These are phyloP conservation scores for Wallacemonas sp. DNA, from an alignment of 208 protist genomes.

Conservation along the genomic window DNA sequence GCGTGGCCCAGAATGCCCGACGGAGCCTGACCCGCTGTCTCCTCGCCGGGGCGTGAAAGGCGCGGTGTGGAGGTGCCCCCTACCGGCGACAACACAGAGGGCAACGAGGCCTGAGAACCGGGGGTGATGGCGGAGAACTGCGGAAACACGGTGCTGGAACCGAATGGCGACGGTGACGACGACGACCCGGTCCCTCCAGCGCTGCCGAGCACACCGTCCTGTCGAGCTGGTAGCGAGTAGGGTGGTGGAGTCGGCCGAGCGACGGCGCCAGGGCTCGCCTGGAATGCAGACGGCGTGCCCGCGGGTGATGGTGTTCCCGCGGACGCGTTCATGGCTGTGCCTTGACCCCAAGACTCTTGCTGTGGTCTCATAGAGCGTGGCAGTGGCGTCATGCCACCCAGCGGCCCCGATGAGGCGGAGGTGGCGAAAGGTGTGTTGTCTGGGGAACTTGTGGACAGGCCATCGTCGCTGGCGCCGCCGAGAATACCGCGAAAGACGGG, in stretches of 20 bases:
- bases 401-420: too few species aligned
- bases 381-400: neutral
- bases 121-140: slow-evolving; percentile 4
- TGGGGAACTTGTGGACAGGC: too few species aligned
- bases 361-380: neutral
- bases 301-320: neutral
- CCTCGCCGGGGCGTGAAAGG: too few species aligned
- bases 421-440: too few species aligned
- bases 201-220: too few species aligned
- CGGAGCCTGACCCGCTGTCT: too few species aligned
- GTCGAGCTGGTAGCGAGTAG: neutral
- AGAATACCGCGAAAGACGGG: slow-evolving; percentile 28
- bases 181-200: too few species aligned
- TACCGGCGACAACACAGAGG: neutral
- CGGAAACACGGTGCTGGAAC: neutral
- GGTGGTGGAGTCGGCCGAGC: too few species aligned
- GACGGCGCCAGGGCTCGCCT: too few species aligned
- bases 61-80: neutral
- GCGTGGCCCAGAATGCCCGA: too few species aligned
- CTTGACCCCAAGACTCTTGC: too few species aligned
- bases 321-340: too few species aligned
- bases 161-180: neutral
- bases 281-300: neutral
- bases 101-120: neutral
- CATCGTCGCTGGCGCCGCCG: slow-evolving; percentile 3